Base-by-base conservation (phyloP, 2,329 filamentous ascomycete species). In the Alternaria ethzedia region DNA sequence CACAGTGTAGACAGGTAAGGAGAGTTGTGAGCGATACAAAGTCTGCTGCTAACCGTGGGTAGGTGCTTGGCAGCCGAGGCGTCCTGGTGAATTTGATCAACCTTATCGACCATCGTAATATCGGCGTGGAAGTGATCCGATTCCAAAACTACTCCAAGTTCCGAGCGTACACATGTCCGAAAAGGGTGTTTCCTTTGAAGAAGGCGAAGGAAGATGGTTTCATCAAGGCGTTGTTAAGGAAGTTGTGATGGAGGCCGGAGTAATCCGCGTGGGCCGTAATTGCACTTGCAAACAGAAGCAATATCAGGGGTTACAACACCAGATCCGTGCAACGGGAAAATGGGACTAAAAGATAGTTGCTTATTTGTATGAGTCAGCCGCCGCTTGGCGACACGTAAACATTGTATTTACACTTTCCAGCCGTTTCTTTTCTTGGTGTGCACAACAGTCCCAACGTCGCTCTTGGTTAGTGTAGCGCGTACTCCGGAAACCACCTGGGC, bases 161-260 rank as follows among this genome's bases (percentile, higher is more conserved):
- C 25, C 25, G 15, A n/a, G 25, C 28, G 6, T 71, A 68, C 36
- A 71, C 70, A 10, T 46, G 17, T 15, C 45, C 46, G 13, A 43
- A 44, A 3, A 57, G 51, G 1, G 47, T 46, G 6, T 69, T 65
- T 54, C 68, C 68, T 2, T 49, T 54, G 15, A 9, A 45, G 3
- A 15, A 5, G n/a, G 71, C 71, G 1, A 76, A 74, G 64, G 20
- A 66, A 36, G 66, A 74, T 8, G 68, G 70, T 2, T 74, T 75
- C 51, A 63, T 74, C 23, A 67, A 51, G 6, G 61, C 56, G 10
- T 49, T 76, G 15, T 59, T 76, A 13, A 65, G 71, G 32, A 56
- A 57, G 45, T 17, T 70, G 11, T 64, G 20, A 23, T 59, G 6
- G 20, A 15, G 6, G 36, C n/a, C 36, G 36, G 6, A 11, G 17